Conservation (phyloP, 306 rosid species). For the Fragaria vesca region DNA sequence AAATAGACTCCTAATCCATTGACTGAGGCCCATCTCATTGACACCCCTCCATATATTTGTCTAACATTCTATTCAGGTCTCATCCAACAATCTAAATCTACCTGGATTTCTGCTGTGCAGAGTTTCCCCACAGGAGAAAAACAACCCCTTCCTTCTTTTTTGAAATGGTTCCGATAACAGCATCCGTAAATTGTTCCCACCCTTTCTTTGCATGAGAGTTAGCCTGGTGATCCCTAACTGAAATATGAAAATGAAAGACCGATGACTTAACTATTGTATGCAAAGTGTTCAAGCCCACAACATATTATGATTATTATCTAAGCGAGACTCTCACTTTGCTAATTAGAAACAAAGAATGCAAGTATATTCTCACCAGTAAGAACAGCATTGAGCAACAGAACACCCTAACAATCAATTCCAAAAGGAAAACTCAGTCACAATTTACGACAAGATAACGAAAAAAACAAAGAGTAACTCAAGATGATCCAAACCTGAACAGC, state of each 20-base stretch:
- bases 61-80: background rate
- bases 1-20: background rate
- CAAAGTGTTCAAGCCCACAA: background rate
- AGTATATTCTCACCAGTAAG: constrained; percentile 64
- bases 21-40: background rate
- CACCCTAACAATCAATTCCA: constrained; percentile 65
- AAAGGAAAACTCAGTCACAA: background rate
- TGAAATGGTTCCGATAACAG: constrained; percentile 77
- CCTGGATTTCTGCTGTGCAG: constrained; percentile 84
- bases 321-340: background rate
- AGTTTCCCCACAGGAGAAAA: constrained; percentile 92
- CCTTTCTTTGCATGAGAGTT: constrained; percentile 95
- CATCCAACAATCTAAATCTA: constrained; percentile 19
- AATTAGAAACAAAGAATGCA: background rate
- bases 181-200: constrained; percentile 94
- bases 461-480: background rate
- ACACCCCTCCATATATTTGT: background rate
- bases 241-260: constrained; percentile 18
- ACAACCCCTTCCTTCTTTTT: constrained; percentile 80
- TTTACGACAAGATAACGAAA: background rate
- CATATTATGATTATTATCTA: background rate
- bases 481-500: constrained; percentile 64
- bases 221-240: constrained; percentile 87
- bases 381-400: constrained; percentile 89
- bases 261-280: background rate